A percentile compares a stretch with the other conserved stretches of the same genome.
phyloP scores from a whole-genome alignment of 2,329 filamentous ascomycete species.

The Mollisia scopiformis region DNA sequence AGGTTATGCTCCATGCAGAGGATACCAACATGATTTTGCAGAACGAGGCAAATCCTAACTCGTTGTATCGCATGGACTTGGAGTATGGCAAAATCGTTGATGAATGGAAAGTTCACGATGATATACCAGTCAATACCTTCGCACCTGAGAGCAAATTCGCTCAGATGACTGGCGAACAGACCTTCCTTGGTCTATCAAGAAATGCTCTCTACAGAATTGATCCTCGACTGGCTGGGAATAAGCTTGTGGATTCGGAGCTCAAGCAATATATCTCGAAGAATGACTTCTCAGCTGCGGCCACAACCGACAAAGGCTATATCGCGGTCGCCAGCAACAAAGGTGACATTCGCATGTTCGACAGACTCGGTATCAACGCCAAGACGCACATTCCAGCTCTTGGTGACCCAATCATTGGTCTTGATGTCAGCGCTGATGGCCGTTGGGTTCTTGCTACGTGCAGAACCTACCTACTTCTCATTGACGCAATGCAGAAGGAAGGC shows the following conservation, averaged over 20 bases:
- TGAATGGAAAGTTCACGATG: constrained; percentile 97
- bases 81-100: constrained; percentile 98
- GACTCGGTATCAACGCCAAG: constrained; percentile 95
- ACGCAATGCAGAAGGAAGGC: constrained; percentile 85
- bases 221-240: constrained; percentile 85
- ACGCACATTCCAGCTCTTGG: constrained; percentile 94
- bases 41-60: constrained; percentile 72
- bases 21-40: constrained; percentile 40
- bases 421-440: constrained; percentile 92
- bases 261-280: constrained; percentile 98
- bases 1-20: constrained; percentile 40
- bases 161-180: constrained; percentile 94
- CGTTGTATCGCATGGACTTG: constrained; percentile 94
- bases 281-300: constrained; percentile 91
- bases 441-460: constrained; percentile 95
- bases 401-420: constrained; percentile 91
- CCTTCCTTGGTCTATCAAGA: constrained; percentile 89
- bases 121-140: constrained; percentile 90
- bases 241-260: constrained; percentile 88
- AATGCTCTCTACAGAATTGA: constrained; percentile 95
- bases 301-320: constrained; percentile 95
- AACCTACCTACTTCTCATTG: constrained; percentile 93
- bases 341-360: constrained; percentile 94
- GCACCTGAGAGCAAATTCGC: constrained; percentile 97
- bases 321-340: constrained; percentile 98